Base-by-base conservation (phyloP, 1,284 basidiomycete species). In the Afroboletus lepidellus region DNA sequence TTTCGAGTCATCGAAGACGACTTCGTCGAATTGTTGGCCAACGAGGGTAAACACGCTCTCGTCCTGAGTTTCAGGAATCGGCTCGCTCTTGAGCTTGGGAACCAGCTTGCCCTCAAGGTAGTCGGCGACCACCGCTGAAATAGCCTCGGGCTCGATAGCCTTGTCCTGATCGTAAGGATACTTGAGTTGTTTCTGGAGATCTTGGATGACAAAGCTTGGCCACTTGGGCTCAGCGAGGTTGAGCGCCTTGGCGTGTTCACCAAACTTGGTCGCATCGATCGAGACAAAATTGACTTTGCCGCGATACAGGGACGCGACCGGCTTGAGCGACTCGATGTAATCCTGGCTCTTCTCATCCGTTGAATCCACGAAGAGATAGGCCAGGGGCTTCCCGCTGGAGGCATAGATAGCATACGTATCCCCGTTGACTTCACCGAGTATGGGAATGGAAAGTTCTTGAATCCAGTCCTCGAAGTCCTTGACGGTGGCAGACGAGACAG, bases 211-310 rank as follows among this genome's bases (percentile, higher is more conserved):
- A 67, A 99, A 97, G 33, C 85, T 80, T 25, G 97, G 97, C 93
- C 94, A 98, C 65, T 88, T 85, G 60, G 84, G 73, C 65, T 92
- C 88, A 41, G 69, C 68, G 57, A 99, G 79, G 80, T 97, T 98
- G 58, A 99, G 82, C 11, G 91, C 89, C 75, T 94, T 95, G 64
- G 90, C 97, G 77, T 99, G 97, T 66, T 98, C 94, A 65, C 83
- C 85, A 66, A 95, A 99, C 74, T 94, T 94, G 76, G 88, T 76
- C 21, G 92, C 94, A 71, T 99, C 97, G 64, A 99, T 99, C 88
- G 88, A 97, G 60, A 99, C 96, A 73, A 99, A 96, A 86, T 97
- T 98, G 69, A 98, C 65, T 74, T 92, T 88, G 66, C 85, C 83
- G 74, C 92, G 94, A 80, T 84, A 81, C 67, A 85, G 82, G 56